These are phyloP conservation scores for Penicillium bialowiezense DNA, from an alignment of 495 filamentous ascomycete genomes.

Conservation along the genomic window DNA sequence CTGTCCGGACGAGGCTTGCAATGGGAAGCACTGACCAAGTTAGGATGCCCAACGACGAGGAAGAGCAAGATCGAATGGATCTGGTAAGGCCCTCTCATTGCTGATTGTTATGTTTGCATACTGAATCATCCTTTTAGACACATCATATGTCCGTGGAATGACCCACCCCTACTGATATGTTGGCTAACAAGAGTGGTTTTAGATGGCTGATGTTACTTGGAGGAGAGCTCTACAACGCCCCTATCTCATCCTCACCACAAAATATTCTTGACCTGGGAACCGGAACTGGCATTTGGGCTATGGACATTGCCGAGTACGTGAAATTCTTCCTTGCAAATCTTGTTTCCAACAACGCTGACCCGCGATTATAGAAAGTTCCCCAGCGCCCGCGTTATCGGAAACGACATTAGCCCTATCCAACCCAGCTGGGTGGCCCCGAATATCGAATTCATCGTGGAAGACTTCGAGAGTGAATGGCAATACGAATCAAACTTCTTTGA, in stretches of 20 bases:
- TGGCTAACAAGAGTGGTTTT: conserved; percentile 13
- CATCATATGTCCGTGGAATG: conserved; percentile 10
- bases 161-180: background rate
- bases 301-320: conserved; percentile 52
- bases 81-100: conserved; percentile 48
- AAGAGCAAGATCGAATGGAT: conserved; percentile 64
- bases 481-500: conserved; percentile 21
- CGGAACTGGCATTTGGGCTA: conserved; percentile 65
- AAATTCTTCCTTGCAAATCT: conserved; percentile 19
- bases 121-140: conserved; percentile 2
- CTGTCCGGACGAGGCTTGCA: background rate
- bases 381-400: conserved; percentile 29
- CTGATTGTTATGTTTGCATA: background rate
- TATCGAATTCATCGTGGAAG: conserved; percentile 30
- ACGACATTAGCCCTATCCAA: conserved; percentile 53
- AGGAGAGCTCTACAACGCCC: conserved; percentile 52
- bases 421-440: conserved; percentile 37
- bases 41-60: conserved; percentile 54
- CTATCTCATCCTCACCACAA: conserved; percentile 45
- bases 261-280: conserved; percentile 62
- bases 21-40: background rate
- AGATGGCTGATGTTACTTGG: conserved; percentile 36
- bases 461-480: conserved; percentile 31
- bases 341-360: conserved; percentile 4
- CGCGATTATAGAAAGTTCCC: conserved; percentile 15